phyloP scores from a whole-genome alignment of 257 asterid species.

The Solanum neorickii region DNA sequence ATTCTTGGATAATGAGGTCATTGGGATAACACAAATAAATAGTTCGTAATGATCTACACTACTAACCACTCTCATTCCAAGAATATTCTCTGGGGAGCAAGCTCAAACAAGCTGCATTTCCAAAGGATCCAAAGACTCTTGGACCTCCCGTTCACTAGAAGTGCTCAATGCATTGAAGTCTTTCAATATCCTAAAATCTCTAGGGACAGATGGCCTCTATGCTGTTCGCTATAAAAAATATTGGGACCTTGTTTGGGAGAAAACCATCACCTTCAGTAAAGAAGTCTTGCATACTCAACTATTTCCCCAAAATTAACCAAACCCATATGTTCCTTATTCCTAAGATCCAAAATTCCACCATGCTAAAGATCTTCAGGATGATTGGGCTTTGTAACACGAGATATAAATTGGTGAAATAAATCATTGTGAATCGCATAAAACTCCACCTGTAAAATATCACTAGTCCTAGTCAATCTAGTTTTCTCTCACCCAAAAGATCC shows the following conservation, averaged over 20 bases:
- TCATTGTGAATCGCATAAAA: not conserved
- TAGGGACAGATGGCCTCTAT: not conserved
- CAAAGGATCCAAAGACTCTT: not conserved
- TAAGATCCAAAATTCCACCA: not conserved
- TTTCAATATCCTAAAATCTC: not conserved
- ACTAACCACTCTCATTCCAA: not conserved
- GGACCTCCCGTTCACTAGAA: not conserved
- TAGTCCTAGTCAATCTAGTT: not conserved
- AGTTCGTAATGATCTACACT: not conserved
- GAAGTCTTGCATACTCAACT: not conserved
- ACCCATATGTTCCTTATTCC: not conserved
- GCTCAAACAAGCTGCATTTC: not conserved
- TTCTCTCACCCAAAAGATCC: not conserved
- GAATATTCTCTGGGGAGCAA: not conserved
- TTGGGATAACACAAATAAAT: not conserved
- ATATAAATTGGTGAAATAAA: not conserved
- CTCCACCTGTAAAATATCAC: not conserved
- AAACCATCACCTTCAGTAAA: not conserved
- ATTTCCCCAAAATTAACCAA: not conserved
- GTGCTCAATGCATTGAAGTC: not conserved
- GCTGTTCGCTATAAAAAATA: not conserved
- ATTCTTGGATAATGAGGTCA: fast-evolving
- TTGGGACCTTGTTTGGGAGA: not conserved
- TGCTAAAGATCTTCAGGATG: not conserved
- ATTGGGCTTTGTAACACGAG: not conserved